These are phyloP conservation scores for Tolypocladium endophyticum DNA, from an alignment of 2,329 filamentous ascomycete species.

Conservation along the genomic window DNA sequence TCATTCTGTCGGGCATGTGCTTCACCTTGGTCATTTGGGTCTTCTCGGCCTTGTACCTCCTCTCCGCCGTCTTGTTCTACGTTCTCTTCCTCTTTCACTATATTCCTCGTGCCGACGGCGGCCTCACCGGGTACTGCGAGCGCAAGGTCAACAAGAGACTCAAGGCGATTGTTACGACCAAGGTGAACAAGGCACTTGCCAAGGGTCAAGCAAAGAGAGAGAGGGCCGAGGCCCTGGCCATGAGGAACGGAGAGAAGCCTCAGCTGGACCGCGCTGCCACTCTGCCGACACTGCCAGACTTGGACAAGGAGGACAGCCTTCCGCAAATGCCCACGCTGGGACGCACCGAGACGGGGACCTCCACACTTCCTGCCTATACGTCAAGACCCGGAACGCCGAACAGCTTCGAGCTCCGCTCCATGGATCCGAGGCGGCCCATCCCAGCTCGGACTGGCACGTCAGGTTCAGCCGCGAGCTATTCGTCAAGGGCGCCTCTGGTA, in stretches of 20 bases:
- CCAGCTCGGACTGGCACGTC: slow-evolving; percentile 41
- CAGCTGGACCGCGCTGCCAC: slow-evolving; percentile 51
- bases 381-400: slow-evolving; percentile 47
- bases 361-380: slow-evolving; percentile 52
- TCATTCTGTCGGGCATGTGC: slow-evolving; percentile 82
- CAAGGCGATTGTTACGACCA: slow-evolving; percentile 71
- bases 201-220: slow-evolving; percentile 58
- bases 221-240: slow-evolving; percentile 40
- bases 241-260: slow-evolving; percentile 41
- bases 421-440: slow-evolving; percentile 40
- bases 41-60: slow-evolving; percentile 63
- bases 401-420: slow-evolving; percentile 39
- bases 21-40: slow-evolving; percentile 89
- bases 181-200: slow-evolving; percentile 79
- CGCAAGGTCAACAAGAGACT: slow-evolving; percentile 84
- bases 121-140: slow-evolving; percentile 75
- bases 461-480: slow-evolving; percentile 49
- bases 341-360: slow-evolving; percentile 49
- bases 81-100: slow-evolving; percentile 86
- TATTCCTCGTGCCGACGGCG: slow-evolving; percentile 72
- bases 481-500: slow-evolving; percentile 53
- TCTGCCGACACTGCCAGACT: slow-evolving; percentile 46
- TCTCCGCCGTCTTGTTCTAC: slow-evolving; percentile 70
- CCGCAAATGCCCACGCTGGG: slow-evolving; percentile 48
- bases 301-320: slow-evolving; percentile 33